Conservation (phyloP, 148 eudicot species). For the Salicornia ramosissima region DNA sequence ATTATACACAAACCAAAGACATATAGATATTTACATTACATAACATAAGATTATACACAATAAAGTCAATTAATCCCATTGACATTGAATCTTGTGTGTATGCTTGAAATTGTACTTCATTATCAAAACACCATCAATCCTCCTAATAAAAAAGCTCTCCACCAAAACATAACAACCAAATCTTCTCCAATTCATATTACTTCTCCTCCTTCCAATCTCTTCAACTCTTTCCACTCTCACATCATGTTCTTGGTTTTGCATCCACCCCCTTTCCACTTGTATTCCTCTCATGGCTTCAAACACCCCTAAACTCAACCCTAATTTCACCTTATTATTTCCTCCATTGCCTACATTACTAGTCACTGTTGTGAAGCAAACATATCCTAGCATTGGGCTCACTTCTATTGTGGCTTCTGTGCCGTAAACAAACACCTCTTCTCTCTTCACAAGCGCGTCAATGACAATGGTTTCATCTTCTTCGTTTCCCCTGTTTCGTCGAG, state of each 20-base stretch:
- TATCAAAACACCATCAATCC: slow-evolving; percentile 55
- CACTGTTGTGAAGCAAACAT: slow-evolving; percentile 33
- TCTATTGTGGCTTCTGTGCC: slow-evolving; percentile 43
- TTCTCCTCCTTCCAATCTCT: slow-evolving; percentile 26
- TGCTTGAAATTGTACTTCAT: slow-evolving; percentile 56
- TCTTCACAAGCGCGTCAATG: slow-evolving; percentile 37
- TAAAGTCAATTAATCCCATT: slow-evolving; percentile 55
- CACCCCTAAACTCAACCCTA: slow-evolving; percentile 43
- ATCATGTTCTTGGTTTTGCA: slow-evolving; percentile 34
- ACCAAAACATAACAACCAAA: slow-evolving; percentile 57
- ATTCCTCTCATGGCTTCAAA: slow-evolving; percentile 55
- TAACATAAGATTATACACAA: background rate
- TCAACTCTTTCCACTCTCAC: slow-evolving; percentile 39
- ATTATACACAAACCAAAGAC: background rate
- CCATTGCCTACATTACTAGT: slow-evolving; percentile 9
- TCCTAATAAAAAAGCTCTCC: slow-evolving; percentile 53
- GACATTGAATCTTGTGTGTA: slow-evolving; percentile 39
- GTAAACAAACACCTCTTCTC: slow-evolving; percentile 41
- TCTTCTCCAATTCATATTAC: slow-evolving; percentile 36
- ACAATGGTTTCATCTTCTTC: slow-evolving; percentile 26
- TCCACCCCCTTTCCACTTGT: slow-evolving; percentile 54
- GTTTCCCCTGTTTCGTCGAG: slow-evolving; percentile 24
- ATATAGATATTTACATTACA: background rate
- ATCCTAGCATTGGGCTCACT: slow-evolving; percentile 31
- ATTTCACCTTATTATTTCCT: slow-evolving; percentile 27